Base-by-base conservation (phyloP, 352 stramenopile genomes). In the Phytopythium cucurbitacearum region DNA sequence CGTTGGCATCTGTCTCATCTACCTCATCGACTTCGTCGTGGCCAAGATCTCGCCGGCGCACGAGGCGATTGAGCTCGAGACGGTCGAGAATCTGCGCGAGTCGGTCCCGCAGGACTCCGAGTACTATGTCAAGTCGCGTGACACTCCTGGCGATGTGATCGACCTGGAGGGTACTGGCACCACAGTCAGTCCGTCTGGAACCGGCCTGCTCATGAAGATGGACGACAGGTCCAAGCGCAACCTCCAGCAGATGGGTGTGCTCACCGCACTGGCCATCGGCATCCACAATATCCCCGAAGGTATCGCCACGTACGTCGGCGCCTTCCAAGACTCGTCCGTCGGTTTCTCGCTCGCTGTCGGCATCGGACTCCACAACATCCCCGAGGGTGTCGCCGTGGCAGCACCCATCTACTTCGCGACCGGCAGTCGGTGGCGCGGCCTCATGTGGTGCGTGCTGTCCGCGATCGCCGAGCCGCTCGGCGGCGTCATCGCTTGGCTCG, bases 241-340 rank as follows among this genome's bases (percentile, higher is more conserved):
- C 34, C 66, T 98, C 12, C 69, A 91, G 7, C 73, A 76, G 38
- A 96, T 96, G 76, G 90, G 94, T 39, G 40, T 98, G 6, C 81
- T 95, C 40, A 98, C 88, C 5, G 95, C 93, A 4, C 40, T 98
- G 7, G 90, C 95, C 3, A 97, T 99, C 62, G 93, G 67, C 15
- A 72, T 98, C 49, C 96, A 98, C 80, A 99, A 99, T 66, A 90
- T 99, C 48, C 96, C 96, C 5, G 96, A 99, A 63, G 95, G 94
- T 15, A 86, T 99, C 36, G 95, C 94, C 5, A 98, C 94, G 0
- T 98, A 97, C 60, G 90, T 96, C 32, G 88, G 80, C 2, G 80
- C 91, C 6, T 60, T 98, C 7, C 72, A 91, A 16, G 87, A 98
- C 65, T 88, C 90, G 13, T 78, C 59, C 10, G 80, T 98, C 0